Base-by-base conservation (phyloP, 768 basidiomycete genomes). In the Rhodotorula taiwanensis region DNA sequence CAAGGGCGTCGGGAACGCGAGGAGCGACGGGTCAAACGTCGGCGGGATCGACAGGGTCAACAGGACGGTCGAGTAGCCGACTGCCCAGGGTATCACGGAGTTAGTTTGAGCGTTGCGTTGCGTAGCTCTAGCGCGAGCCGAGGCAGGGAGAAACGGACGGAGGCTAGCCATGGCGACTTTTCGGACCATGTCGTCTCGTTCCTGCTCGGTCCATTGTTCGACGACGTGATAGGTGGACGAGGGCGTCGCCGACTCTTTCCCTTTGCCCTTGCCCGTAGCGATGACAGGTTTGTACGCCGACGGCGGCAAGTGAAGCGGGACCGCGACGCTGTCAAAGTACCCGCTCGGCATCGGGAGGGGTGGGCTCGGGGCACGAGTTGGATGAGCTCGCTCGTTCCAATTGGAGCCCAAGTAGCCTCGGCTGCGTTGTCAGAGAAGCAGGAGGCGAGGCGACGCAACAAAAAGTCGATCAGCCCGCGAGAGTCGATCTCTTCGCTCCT, bases 11-110 rank as follows among this genome's bases (percentile, higher is more conserved):
- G 78, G 78, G 74, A 91, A 89, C 47, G 82, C 76, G 71, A 88
- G 86, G 0, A 77, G 78, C 74, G 85, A 86, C 4, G 83, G 78
- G 67, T 89, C 87, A n/a, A 89, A 79, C 64, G 60, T 63, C 6
- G 64, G 14, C 11, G 55, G 78, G 21, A 87, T 80, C 3, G 81
- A 83, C 71, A 91, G 87, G 70, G 83, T 86, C 66, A 93, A 80
- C 3, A 85, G 86, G 50, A 93, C 73, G 41, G 89, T 84, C 33
- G 85, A 83, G 76, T 91, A 93, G 80, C 90, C 90, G 79, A 93
- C 89, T 93, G 74, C 31, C n/a, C n/a, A n/a, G n/a, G n/a, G n/a
- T n/a, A n/a, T n/a, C n/a, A n/a, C n/a, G n/a, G n/a, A n/a, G 9
- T 4, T 2, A 15, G 21, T 8, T 4, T 2, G 41, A 3, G n/a